Evolutionary conservation across 2,329 filamentous ascomycete genomes (phyloP).

Genomic region (Xylariales sp.): DNA sequence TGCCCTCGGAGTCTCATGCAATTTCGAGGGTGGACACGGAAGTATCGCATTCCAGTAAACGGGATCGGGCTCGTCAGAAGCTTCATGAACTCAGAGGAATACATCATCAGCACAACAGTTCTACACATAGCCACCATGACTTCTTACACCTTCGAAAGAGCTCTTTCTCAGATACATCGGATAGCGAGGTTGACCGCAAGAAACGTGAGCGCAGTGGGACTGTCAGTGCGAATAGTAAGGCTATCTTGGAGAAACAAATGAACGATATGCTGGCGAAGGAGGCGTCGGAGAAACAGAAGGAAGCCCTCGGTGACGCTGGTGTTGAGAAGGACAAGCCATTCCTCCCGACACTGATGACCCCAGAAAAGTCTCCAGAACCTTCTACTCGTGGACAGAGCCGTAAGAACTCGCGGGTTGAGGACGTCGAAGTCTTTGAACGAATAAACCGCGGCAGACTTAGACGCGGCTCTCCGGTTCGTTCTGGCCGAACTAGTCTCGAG

Average conservation of each 20-base stretch:
- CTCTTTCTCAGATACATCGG: constrained; percentile 58
- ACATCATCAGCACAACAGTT: constrained; percentile 48
- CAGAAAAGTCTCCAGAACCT: constrained; percentile 15
- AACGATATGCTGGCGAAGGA: constrained; percentile 55
- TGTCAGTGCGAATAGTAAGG: constrained; percentile 43
- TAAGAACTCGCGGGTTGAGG: constrained; percentile 17
- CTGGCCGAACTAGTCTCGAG: constrained; percentile 43
- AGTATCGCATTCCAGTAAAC: constrained; percentile 45
- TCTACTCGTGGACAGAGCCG: constrained; percentile 12
- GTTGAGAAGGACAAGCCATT: constrained; percentile 28
- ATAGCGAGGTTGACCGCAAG: constrained; percentile 46
- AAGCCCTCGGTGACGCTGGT: constrained; percentile 23
- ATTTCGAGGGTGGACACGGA: constrained; percentile 32
- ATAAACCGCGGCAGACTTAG: constrained; percentile 12
- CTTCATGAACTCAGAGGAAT: constrained; percentile 53
- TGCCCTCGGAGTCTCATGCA: constrained; percentile 11
- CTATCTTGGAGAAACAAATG: constrained; percentile 59
- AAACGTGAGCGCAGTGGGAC: constrained; percentile 40
- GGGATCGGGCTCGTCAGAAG: constrained; percentile 57
- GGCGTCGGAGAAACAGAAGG: constrained; percentile 37
- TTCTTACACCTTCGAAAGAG: constrained; percentile 48
- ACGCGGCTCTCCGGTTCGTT: constrained; percentile 25
- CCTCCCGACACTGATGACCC: constrained; percentile 26
- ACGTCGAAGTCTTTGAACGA: constrained; percentile 15
- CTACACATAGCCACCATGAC: constrained; percentile 45